Conservation (phyloP, 768 basidiomycete species). For the Tubosaeta sp. region DNA sequence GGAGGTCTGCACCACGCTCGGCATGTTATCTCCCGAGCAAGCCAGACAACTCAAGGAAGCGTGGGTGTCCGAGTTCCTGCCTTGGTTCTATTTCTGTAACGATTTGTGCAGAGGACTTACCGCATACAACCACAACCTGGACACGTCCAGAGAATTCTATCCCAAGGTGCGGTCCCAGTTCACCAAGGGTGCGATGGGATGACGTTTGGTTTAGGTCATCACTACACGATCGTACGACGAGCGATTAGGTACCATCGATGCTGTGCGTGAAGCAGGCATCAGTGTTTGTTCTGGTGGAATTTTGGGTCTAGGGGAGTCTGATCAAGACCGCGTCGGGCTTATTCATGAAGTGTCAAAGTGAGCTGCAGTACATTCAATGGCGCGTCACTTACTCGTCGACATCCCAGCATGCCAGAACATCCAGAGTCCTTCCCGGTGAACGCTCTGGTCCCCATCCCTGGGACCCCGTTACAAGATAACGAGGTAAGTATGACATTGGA, state of each 20-base stretch:
- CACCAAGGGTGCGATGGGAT: neutral
- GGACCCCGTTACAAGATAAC: slow-evolving; percentile 89
- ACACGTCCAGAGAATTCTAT: slow-evolving; percentile 96
- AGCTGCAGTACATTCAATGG: slow-evolving; percentile 19
- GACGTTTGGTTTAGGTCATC: slow-evolving; percentile 63
- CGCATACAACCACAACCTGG: slow-evolving; percentile 98
- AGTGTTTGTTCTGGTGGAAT: slow-evolving; percentile 98
- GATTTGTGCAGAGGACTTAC: slow-evolving; percentile 66
- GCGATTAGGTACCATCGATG: slow-evolving; percentile 80
- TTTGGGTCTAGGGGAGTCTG: slow-evolving; percentile 87
- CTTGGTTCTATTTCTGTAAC: neutral
- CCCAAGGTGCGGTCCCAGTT: slow-evolving; percentile 57
- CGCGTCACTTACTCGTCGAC: slow-evolving; percentile 3
- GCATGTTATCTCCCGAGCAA: slow-evolving; percentile 94
- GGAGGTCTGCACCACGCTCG: slow-evolving; percentile 99
- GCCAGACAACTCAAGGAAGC: slow-evolving; percentile 90
- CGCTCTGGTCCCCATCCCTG: slow-evolving; percentile 91
- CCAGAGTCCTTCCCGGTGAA: slow-evolving; percentile 99
- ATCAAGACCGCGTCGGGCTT: slow-evolving; percentile 85
- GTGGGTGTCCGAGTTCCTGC: slow-evolving; percentile 40
- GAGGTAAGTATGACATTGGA: slow-evolving; percentile 48
- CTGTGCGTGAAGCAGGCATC: slow-evolving; percentile 92
- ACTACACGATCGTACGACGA: slow-evolving; percentile 95
- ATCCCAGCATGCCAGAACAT: slow-evolving; percentile 80
- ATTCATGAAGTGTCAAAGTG: slow-evolving; percentile 93